A percentile compares a stretch with the other conserved stretches of the same genome.
These are phyloP conservation scores for Phytophthora niederhauseri DNA, from an alignment of 352 stramenopile genomes.

Conservation along the genomic window DNA sequence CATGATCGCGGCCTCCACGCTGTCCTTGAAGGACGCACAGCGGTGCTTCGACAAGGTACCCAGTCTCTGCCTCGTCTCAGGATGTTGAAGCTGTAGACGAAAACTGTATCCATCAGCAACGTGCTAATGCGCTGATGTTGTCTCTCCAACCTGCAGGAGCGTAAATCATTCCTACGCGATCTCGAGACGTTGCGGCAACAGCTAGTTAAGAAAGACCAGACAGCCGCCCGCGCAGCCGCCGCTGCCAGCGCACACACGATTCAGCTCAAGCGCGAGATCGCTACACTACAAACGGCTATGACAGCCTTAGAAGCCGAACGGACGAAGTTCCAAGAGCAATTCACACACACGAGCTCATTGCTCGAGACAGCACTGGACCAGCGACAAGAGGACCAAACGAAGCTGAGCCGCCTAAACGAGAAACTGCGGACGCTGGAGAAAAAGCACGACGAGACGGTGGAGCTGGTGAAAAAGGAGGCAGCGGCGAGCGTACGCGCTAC, in stretches of 20 bases:
- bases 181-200: constrained; percentile 79
- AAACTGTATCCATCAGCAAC: constrained; percentile 24
- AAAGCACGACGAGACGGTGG: constrained; percentile 66
- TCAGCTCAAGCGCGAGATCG: constrained; percentile 83
- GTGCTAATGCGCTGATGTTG: constrained; percentile 1
- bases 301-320: constrained; percentile 52
- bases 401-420: constrained; percentile 52
- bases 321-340: constrained; percentile 54
- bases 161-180: constrained; percentile 64
- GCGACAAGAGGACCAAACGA: constrained; percentile 68
- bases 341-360: constrained; percentile 70
- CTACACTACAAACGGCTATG: constrained; percentile 54
- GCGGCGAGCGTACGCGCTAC: constrained; percentile 57
- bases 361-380: constrained; percentile 79
- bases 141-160: constrained; percentile 48
- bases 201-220: constrained; percentile 78
- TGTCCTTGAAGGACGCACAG: constrained; percentile 77
- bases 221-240: constrained; percentile 46
- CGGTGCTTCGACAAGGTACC: constrained; percentile 78
- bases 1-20: constrained; percentile 35
- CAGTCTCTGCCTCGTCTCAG: background rate
- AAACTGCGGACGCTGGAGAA: constrained; percentile 64
- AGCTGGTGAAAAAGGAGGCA: constrained; percentile 61
- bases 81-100: constrained; percentile 36
- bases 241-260: constrained; percentile 67